phyloP scores from a whole-genome alignment of 2,329 filamentous ascomycete species.

The Thelonectria blattea region DNA sequence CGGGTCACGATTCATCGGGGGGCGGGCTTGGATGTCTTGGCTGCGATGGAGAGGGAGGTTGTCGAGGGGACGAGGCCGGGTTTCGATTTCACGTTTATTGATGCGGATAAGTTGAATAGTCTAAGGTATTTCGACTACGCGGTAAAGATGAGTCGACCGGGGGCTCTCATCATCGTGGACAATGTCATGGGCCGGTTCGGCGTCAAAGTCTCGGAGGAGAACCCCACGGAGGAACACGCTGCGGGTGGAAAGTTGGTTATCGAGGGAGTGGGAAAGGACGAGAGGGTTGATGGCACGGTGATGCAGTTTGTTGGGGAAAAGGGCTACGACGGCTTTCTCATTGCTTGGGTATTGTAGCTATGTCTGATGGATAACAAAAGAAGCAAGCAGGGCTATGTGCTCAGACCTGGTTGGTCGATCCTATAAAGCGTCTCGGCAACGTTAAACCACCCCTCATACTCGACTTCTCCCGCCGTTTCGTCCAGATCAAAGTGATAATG shows the following conservation, averaged over 20 bases:
- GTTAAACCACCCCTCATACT: slow-evolving; percentile 56
- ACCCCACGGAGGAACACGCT: slow-evolving; percentile 6
- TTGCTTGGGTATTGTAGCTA: slow-evolving; percentile 1
- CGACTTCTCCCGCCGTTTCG: slow-evolving; percentile 40
- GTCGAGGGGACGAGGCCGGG: not conserved
- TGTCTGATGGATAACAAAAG: not conserved
- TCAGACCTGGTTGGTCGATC: slow-evolving; percentile 39
- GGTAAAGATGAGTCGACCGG: not conserved
- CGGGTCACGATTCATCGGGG: slow-evolving; percentile 2
- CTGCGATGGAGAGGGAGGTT: not conserved
- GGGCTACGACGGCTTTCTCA: not conserved
- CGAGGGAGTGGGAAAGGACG: slow-evolving; percentile 5
- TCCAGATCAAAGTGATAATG: slow-evolving; percentile 53
- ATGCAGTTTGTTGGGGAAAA: slow-evolving; percentile 13
- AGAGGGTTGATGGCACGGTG: slow-evolving; percentile 8
- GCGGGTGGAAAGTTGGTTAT: slow-evolving; percentile 1
- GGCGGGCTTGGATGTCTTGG: slow-evolving; percentile 5
- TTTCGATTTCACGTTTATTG: slow-evolving; percentile 11
- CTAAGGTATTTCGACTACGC: slow-evolving; percentile 11
- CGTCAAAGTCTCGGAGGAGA: not conserved
- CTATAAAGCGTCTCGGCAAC: slow-evolving; percentile 48
- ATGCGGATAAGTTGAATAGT: slow-evolving; percentile 15
- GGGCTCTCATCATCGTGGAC: slow-evolving; percentile 9
- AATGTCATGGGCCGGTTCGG: slow-evolving; percentile 13
- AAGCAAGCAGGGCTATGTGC: not conserved